Evolutionary conservation across 805 yeast genomes (phyloP).

Genomic region (Candida xiaguanensis): DNA sequence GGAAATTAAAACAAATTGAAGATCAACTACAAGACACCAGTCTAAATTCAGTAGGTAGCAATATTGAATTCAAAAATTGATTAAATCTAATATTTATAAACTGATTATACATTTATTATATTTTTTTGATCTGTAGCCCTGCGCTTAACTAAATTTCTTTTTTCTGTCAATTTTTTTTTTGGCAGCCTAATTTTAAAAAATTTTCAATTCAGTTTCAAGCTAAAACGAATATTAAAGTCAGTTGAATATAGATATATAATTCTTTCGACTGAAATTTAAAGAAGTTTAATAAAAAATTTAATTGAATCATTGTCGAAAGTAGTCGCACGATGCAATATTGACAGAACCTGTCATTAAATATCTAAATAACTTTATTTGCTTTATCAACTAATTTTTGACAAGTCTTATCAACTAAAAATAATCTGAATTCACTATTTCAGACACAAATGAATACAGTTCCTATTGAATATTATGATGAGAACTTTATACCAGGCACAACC

Average conservation of each 20-base stretch:
- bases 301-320: too few species aligned
- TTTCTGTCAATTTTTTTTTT: constrained; percentile 1
- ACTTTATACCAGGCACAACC: constrained; percentile 54
- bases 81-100: too few species aligned
- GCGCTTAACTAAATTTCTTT: not conserved
- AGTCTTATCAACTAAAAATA: not conserved
- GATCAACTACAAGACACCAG: constrained; percentile 4
- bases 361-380: not conserved
- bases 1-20: constrained; percentile 23
- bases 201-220: not conserved
- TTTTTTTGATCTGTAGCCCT: not conserved
- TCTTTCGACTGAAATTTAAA: not conserved
- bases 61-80: not conserved
- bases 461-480: constrained; percentile 17
- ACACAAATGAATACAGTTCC: constrained; percentile 1
- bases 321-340: constrained; percentile 4
- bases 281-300: too few species aligned
- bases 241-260: too few species aligned
- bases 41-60: not conserved
- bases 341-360: not conserved
- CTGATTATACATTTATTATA: too few species aligned
- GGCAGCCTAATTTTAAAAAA: not conserved
- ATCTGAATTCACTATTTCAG: not conserved
- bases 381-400: not conserved
- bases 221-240: too few species aligned